These are phyloP conservation scores for Cytospora piceae DNA, from an alignment of 2,329 filamentous ascomycete species.

Conservation along the genomic window DNA sequence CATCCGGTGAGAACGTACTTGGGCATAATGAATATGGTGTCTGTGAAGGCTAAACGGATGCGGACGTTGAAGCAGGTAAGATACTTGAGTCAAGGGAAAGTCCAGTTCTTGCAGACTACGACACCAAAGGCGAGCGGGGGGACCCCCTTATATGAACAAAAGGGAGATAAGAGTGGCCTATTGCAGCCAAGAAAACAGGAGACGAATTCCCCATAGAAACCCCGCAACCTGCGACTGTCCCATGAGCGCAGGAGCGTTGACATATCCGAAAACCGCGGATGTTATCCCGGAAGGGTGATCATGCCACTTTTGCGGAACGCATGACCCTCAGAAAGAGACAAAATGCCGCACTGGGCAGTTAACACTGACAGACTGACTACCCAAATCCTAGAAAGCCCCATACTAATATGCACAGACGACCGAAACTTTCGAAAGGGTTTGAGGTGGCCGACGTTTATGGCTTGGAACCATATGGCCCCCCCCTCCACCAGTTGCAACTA, in stretches of 20 bases:
- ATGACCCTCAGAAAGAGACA: neutral
- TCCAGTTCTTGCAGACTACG: no score
- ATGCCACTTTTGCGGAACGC: constrained; percentile 28
- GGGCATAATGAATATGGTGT: constrained; percentile 19
- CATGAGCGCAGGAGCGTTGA: constrained; percentile 19
- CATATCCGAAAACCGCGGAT: constrained; percentile 11
- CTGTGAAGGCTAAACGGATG: neutral
- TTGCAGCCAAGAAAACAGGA: neutral
- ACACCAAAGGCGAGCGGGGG: no score
- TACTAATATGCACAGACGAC: no score
- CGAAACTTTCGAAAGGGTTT: no score
- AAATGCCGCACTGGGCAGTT: neutral
- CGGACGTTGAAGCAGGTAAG: no score
- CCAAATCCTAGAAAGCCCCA: neutral
- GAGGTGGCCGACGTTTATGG: neutral
- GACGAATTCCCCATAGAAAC: constrained; percentile 14
- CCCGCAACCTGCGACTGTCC: constrained; percentile 14
- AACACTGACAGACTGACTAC: neutral
- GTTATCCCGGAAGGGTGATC: constrained; percentile 17
- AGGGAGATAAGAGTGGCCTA: neutral
- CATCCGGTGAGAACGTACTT: constrained; percentile 32
- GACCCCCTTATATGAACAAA: neutral
- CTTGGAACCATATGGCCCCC: no score
- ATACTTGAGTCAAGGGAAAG: no score
- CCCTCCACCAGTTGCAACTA: no score